These are phyloP conservation scores for Puccinellia tenuiflora DNA, from an alignment of 176 grass and related monocot genomes.

Conservation along the genomic window DNA sequence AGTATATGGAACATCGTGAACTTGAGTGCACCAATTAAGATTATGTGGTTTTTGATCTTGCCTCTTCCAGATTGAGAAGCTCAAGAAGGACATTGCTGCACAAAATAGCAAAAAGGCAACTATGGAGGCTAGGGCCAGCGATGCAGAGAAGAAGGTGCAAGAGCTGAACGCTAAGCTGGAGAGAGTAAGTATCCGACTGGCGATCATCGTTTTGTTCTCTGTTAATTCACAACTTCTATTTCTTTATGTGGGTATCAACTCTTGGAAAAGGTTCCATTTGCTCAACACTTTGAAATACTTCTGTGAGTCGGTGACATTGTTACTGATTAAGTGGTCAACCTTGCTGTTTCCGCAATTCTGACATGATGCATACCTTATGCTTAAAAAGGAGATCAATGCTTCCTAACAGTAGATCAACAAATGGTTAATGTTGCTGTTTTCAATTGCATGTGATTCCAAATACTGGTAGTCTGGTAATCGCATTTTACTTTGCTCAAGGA, in stretches of 20 bases:
- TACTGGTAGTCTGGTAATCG: not conserved
- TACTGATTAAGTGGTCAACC: not conserved
- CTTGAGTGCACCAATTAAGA: not conserved
- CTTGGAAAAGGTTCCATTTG: not conserved
- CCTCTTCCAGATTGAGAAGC: slow-evolving; percentile 46
- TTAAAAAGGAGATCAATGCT: not conserved
- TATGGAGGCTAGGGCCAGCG: slow-evolving; percentile 41
- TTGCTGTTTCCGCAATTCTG: not conserved
- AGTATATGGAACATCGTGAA: not conserved
- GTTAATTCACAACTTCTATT: slow-evolving; percentile 4
- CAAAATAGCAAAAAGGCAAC: slow-evolving; percentile 44
- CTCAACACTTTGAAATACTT: not conserved
- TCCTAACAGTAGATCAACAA: not conserved
- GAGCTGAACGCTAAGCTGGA: slow-evolving; percentile 62
- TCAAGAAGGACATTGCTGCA: slow-evolving; percentile 51
- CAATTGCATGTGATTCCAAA: not conserved
- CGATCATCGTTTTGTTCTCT: not conserved
- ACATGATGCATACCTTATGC: slow-evolving; percentile 17
- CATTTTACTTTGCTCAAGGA: not conserved
- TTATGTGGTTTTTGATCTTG: slow-evolving; percentile 3
- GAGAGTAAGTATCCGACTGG: slow-evolving; percentile 46
- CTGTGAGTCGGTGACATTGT: not conserved
- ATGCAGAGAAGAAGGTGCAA: slow-evolving; percentile 56
- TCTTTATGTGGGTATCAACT: not conserved
- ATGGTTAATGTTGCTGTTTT: not conserved